These are phyloP conservation scores for Tulasnella sp. DNA, from an alignment of 768 basidiomycete species.

Conservation along the genomic window DNA sequence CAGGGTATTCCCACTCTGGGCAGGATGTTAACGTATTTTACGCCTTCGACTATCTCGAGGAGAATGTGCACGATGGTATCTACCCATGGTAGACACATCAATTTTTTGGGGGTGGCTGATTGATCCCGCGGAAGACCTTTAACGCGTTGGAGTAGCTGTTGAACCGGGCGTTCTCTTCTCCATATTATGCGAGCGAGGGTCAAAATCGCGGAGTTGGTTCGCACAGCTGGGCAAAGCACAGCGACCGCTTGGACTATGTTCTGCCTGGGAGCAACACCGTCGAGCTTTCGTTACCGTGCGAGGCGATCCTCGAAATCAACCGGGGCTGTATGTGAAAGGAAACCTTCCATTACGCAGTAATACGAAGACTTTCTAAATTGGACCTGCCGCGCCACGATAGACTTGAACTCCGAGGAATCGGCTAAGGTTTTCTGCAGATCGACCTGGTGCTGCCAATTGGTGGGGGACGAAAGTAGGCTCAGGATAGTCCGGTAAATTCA, in stretches of 20 bases:
- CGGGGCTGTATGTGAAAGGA: background rate
- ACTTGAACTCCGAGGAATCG: background rate
- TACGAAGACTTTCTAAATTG: background rate
- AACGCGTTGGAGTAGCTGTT: too few relatives aligned
- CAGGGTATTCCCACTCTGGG: slow-evolving; percentile 15
- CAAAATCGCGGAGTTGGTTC: too few relatives aligned
- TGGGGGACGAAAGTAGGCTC: background rate
- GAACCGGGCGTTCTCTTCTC: too few relatives aligned
- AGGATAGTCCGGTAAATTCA: background rate
- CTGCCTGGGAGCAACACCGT: background rate
- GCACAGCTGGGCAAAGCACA: too few relatives aligned
- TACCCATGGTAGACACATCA: too few relatives aligned
- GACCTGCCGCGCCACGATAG: background rate
- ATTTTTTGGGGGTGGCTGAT: too few relatives aligned
- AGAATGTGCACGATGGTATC: too few relatives aligned
- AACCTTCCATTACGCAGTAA: background rate
- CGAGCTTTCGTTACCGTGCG: background rate
- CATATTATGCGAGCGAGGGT: too few relatives aligned
- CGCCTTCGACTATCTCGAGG: too few relatives aligned
- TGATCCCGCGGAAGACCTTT: too few relatives aligned
- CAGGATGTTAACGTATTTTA: too few relatives aligned
- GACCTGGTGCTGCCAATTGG: background rate
- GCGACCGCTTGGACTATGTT: too few relatives aligned
- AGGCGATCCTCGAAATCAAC: background rate
- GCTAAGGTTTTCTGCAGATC: background rate